These are phyloP conservation scores for Curvularia sp. DNA, from an alignment of 2,329 filamentous ascomycete species.

Conservation along the genomic window DNA sequence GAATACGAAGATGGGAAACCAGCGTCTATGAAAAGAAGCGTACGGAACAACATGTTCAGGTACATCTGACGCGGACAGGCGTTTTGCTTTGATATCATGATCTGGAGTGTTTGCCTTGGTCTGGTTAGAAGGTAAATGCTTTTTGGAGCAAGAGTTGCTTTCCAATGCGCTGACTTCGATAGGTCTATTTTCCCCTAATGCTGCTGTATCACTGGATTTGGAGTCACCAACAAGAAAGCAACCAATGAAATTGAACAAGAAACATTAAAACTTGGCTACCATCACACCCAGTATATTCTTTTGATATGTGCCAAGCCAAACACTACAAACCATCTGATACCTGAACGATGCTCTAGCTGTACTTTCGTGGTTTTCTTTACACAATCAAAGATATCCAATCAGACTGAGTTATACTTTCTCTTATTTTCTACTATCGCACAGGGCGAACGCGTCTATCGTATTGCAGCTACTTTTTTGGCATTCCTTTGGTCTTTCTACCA, in stretches of 20 bases:
- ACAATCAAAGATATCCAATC: neutral
- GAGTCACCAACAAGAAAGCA: neutral
- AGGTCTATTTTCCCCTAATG: neutral
- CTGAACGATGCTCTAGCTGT: neutral
- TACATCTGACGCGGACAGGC: conserved; percentile 58
- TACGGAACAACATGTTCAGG: conserved; percentile 79
- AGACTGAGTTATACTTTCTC: neutral
- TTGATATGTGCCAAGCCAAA: neutral
- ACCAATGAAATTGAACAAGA: neutral
- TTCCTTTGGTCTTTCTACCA: neutral
- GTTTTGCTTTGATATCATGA: too few relatives aligned
- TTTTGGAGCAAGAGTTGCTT: neutral
- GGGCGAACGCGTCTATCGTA: neutral
- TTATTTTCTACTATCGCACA: neutral
- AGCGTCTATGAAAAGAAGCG: conserved; percentile 74
- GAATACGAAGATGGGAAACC: conserved; percentile 79
- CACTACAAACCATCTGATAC: neutral
- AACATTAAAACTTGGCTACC: neutral
- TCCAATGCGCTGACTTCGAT: neutral
- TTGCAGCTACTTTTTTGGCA: neutral
- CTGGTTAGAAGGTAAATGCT: neutral
- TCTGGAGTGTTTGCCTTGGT: neutral
- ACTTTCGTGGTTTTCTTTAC: neutral
- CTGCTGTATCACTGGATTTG: neutral
- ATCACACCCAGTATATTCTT: too few relatives aligned